phyloP scores from a whole-genome alignment of 805 yeast species.

The Nematodospora valgi region DNA sequence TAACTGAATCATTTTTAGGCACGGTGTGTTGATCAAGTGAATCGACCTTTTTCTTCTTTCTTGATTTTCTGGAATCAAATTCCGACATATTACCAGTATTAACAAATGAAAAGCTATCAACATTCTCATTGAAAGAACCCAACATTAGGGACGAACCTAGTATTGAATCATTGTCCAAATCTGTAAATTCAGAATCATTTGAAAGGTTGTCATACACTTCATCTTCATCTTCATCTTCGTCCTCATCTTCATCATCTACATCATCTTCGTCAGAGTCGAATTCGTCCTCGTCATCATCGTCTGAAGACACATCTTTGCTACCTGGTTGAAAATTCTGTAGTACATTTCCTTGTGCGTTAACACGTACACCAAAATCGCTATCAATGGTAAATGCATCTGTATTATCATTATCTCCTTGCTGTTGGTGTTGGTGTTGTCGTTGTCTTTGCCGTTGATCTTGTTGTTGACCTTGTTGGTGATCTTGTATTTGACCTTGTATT shows the following conservation, averaged over 20 bases:
- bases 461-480: neutral
- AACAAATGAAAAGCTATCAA: slow-evolving; percentile 16
- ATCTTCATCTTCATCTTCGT: slow-evolving; percentile 25
- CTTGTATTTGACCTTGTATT: neutral
- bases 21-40: slow-evolving; percentile 14
- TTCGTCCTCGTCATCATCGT: slow-evolving; percentile 17
- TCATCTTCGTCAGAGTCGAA: slow-evolving; percentile 18
- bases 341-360: slow-evolving; percentile 17
- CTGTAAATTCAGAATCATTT: slow-evolving; percentile 42
- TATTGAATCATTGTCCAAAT: slow-evolving; percentile 38
- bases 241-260: slow-evolving; percentile 14
- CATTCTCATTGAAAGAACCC: slow-evolving; percentile 18
- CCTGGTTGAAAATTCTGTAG: neutral
- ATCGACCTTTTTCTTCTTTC: slow-evolving; percentile 17
- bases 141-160: slow-evolving; percentile 24
- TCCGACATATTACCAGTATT: slow-evolving; percentile 11
- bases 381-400: slow-evolving; percentile 24
- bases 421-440: neutral
- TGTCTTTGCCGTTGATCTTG: neutral
- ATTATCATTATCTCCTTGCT: slow-evolving; percentile 3
- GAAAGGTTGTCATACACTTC: slow-evolving; percentile 25
- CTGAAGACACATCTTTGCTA: slow-evolving; percentile 15
- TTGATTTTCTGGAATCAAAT: slow-evolving; percentile 12
- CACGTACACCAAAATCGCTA: slow-evolving; percentile 30
- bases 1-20: slow-evolving; percentile 6